phyloP scores from a whole-genome alignment of 257 asterid species.

The Paraleonurus japonicus region DNA sequence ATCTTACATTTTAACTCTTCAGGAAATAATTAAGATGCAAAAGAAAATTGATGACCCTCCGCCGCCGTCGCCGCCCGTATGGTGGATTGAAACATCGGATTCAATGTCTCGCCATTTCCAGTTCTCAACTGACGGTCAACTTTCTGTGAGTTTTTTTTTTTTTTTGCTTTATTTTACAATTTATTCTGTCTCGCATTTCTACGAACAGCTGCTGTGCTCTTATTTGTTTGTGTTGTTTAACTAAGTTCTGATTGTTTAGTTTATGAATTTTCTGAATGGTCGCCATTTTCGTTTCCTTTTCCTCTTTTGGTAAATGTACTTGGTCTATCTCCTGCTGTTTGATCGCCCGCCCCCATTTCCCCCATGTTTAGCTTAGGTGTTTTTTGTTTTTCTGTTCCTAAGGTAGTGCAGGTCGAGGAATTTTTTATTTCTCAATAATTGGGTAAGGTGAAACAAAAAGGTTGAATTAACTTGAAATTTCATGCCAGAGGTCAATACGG shows the following conservation, averaged over 20 bases:
- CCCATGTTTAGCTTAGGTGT: background rate
- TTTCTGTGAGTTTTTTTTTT: constrained; percentile 46
- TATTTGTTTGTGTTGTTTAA: background rate
- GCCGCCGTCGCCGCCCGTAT: constrained; percentile 48
- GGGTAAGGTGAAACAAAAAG: background rate
- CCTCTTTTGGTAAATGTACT: background rate
- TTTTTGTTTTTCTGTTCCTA: background rate
- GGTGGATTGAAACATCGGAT: constrained; percentile 82
- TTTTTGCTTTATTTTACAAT: background rate
- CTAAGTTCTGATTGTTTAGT: background rate
- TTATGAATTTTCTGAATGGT: constrained; percentile 10
- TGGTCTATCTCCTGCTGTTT: background rate
- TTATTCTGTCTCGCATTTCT: constrained; percentile 15
- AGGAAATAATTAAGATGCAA: constrained; percentile 62
- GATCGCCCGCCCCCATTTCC: background rate
- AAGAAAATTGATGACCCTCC: constrained; percentile 30
- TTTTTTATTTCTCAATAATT: background rate
- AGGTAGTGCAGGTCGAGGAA: background rate
- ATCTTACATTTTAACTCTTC: constrained; percentile 12
- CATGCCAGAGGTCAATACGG: background rate
- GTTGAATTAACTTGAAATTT: background rate
- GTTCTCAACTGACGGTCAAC: constrained; percentile 75
- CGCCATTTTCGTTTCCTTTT: background rate
- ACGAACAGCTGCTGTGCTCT: constrained; percentile 28
- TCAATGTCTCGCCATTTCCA: constrained; percentile 67